A percentile compares a stretch with the other conserved stretches of the same genome.
These are phyloP conservation scores for Saksenaea vasiformis DNA, from an alignment of 371 early-diverging fungal genomes.

Conservation along the genomic window DNA sequence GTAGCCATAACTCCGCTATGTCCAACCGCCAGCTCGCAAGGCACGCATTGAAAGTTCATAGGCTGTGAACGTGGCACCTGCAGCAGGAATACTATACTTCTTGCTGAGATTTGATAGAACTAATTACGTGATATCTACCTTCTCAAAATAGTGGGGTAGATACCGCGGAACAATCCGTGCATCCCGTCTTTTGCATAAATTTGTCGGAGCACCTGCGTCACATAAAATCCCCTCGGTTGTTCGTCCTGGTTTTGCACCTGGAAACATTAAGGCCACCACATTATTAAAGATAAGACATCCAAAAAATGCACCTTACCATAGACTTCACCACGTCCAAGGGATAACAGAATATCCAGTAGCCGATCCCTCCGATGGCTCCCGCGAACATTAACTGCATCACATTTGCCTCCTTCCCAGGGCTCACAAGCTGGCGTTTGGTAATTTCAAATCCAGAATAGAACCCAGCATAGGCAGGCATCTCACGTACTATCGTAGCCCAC, in stretches of 20 bases:
- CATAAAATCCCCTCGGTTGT: slow-evolving; percentile 67
- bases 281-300: too few species aligned
- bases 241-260: slow-evolving; percentile 62
- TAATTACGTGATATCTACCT: slow-evolving; percentile 21
- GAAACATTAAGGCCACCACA: neutral
- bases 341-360: slow-evolving; percentile 83
- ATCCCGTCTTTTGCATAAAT: slow-evolving; percentile 60
- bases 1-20: slow-evolving; percentile 23
- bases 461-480: slow-evolving; percentile 85
- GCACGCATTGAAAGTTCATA: slow-evolving; percentile 71
- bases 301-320: too few species aligned
- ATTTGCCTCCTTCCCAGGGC: slow-evolving; percentile 41
- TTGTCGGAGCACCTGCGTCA: slow-evolving; percentile 47
- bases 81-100: slow-evolving; percentile 64
- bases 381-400: slow-evolving; percentile 69
- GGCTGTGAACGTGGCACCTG: slow-evolving; percentile 77
- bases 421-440: slow-evolving; percentile 62
- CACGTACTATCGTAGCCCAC: slow-evolving; percentile 76
- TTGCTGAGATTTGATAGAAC: neutral
- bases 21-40: slow-evolving; percentile 29
- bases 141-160: slow-evolving; percentile 57
- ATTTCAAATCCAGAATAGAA: slow-evolving; percentile 83
- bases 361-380: slow-evolving; percentile 76
- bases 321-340: slow-evolving; percentile 87
- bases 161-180: slow-evolving; percentile 64